These are phyloP conservation scores for Combretum micranthum DNA, from an alignment of 345 rosid species.

Conservation along the genomic window DNA sequence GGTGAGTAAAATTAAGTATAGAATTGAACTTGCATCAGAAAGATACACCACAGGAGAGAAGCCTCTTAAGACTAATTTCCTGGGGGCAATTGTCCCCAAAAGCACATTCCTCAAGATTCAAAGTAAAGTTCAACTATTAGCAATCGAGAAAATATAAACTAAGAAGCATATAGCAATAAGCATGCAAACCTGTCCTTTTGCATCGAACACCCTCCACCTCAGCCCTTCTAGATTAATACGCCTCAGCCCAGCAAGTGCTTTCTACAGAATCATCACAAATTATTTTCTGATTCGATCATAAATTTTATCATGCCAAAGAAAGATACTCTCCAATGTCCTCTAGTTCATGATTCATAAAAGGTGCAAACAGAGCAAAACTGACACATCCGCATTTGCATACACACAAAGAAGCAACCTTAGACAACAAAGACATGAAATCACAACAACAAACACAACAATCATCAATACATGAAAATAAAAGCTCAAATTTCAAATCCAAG, in stretches of 20 bases:
- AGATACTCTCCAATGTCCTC: background rate
- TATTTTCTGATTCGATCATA: background rate
- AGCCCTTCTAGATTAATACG: slow-evolving; percentile 91
- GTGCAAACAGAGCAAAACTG: background rate
- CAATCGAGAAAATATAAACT: background rate
- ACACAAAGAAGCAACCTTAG: background rate
- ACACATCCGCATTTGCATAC: background rate
- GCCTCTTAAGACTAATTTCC: no score
- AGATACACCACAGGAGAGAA: no score
- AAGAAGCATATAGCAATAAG: background rate
- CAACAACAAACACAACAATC: no score
- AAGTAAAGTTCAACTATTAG: no score
- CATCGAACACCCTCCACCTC: slow-evolving; percentile 96
- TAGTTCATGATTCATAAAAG: background rate
- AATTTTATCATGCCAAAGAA: slow-evolving; percentile 7
- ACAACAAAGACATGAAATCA: no score
- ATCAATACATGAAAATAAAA: no score
- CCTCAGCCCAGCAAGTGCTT: slow-evolving; percentile 86
- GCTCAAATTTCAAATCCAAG: no score
- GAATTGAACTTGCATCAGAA: no score
- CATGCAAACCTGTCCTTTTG: slow-evolving; percentile 82
- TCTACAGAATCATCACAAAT: slow-evolving; percentile 40
- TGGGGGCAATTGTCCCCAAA: no score
- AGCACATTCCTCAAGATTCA: no score
- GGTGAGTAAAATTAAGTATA: no score